Evolutionary conservation across 257 asterid genomes (phyloP).

Genomic region (Solanum piurae): DNA sequence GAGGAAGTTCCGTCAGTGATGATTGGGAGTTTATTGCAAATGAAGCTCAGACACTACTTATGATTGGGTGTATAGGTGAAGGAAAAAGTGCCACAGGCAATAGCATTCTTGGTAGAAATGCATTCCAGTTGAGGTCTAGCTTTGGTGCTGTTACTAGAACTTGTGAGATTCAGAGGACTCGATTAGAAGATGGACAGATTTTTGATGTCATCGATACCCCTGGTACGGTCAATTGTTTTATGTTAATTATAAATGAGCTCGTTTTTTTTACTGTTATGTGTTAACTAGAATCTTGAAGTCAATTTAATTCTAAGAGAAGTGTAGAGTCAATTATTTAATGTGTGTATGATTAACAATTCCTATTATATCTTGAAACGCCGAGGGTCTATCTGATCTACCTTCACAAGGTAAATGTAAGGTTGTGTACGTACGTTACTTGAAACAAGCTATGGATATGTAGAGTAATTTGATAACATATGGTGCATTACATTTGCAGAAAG

Average conservation of each 20-base stretch:
- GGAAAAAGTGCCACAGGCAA: slow-evolving; percentile 94
- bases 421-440: too few species aligned
- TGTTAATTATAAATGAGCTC: neutral
- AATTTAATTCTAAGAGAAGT: neutral
- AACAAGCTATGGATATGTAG: neutral
- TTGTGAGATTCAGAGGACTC: slow-evolving; percentile 54
- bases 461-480: neutral
- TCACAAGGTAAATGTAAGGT: neutral
- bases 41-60: slow-evolving; percentile 47
- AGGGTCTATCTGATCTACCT: neutral
- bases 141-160: slow-evolving; percentile 72
- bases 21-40: slow-evolving; percentile 65
- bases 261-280: neutral
- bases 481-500: neutral
- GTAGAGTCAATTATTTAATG: neutral
- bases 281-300: neutral
- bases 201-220: slow-evolving; percentile 83
- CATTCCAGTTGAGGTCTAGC: slow-evolving; percentile 53
- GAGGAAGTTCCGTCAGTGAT: slow-evolving; percentile 53
- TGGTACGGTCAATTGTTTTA: slow-evolving; percentile 13
- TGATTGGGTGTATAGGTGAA: slow-evolving; percentile 73
- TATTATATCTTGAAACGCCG: neutral
- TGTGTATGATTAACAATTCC: neutral
- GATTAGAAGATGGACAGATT: slow-evolving; percentile 41
- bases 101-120: slow-evolving; percentile 47